phyloP scores from a whole-genome alignment of 2,329 filamentous ascomycete genomes.

The Epichloe typhina region DNA sequence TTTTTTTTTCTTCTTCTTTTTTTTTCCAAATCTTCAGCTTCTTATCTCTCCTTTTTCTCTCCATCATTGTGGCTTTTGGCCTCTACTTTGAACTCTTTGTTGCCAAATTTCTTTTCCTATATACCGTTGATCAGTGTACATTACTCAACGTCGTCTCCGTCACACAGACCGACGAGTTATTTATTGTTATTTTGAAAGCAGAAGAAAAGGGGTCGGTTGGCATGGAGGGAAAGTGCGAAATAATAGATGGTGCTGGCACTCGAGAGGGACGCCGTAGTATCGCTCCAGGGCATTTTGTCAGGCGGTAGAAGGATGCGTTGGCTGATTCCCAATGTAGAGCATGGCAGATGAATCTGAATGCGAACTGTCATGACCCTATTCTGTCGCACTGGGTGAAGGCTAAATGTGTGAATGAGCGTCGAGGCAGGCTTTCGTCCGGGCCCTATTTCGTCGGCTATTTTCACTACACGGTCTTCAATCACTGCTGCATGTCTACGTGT shows the following conservation, averaged over 20 bases:
- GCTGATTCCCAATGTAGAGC: conserved; percentile 7
- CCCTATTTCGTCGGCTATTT: no score
- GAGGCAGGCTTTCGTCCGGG: no score
- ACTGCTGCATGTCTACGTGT: no score
- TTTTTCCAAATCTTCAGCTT: neutral
- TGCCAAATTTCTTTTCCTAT: conserved; percentile 1
- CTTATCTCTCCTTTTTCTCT: neutral
- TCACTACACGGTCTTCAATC: no score
- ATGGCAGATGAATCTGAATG: conserved; percentile 13
- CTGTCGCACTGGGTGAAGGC: neutral
- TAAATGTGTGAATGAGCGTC: no score
- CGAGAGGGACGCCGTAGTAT: neutral
- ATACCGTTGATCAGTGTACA: conserved; percentile 16
- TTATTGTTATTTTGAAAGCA: conserved; percentile 1
- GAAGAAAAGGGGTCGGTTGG: neutral
- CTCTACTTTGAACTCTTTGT: conserved; percentile 3
- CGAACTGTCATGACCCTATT: conserved; percentile 5
- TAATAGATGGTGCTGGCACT: neutral
- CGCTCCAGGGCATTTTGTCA: neutral
- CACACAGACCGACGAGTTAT: conserved; percentile 12
- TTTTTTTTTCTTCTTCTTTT: neutral
- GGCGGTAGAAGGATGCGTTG: neutral
- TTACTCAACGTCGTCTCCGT: conserved; percentile 16
- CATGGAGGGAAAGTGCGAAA: neutral
- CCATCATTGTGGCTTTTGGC: neutral